A percentile compares a stretch with the other conserved stretches of the same genome.
phyloP scores from a whole-genome alignment of 345 rosid genomes.

The Salix viminalis region DNA sequence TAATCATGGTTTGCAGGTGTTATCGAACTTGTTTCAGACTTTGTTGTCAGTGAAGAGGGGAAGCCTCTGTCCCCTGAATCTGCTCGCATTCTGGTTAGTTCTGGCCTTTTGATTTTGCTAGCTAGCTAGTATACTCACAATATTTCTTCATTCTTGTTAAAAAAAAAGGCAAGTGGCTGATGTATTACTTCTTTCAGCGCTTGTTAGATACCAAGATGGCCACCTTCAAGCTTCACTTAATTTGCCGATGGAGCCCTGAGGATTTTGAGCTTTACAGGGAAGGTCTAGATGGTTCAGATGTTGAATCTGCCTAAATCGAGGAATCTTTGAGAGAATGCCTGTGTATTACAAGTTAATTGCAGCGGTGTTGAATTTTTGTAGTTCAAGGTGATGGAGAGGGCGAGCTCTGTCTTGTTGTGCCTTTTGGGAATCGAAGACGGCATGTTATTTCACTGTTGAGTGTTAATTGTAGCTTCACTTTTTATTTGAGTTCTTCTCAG shows the following conservation, averaged over 20 bases:
- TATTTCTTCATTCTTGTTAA: not conserved
- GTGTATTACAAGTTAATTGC: not conserved
- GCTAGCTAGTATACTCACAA: not conserved
- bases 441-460: not conserved
- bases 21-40: conserved; percentile 79
- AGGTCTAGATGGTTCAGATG: conserved; percentile 63
- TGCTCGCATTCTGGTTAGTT: conserved; percentile 74
- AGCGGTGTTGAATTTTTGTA: not conserved
- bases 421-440: not conserved
- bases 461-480: not conserved
- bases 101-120: not conserved
- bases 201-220: conserved; percentile 89
- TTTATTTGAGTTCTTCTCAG: too few species aligned
- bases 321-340: not conserved
- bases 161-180: not conserved
- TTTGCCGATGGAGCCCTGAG: conserved; percentile 72
- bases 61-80: conserved; percentile 88
- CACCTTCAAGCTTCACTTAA: conserved; percentile 68
- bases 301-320: conserved; percentile 57
- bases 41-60: conserved; percentile 89
- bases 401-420: not conserved
- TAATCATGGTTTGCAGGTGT: conserved; percentile 48
- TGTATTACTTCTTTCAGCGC: conserved; percentile 51
- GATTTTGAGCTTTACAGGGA: conserved; percentile 71
- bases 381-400: not conserved